A percentile compares a stretch with the other conserved stretches of the same genome.
These are phyloP conservation scores for Pichia sp. DNA, from an alignment of 1,139 yeast species.

Conservation along the genomic window DNA sequence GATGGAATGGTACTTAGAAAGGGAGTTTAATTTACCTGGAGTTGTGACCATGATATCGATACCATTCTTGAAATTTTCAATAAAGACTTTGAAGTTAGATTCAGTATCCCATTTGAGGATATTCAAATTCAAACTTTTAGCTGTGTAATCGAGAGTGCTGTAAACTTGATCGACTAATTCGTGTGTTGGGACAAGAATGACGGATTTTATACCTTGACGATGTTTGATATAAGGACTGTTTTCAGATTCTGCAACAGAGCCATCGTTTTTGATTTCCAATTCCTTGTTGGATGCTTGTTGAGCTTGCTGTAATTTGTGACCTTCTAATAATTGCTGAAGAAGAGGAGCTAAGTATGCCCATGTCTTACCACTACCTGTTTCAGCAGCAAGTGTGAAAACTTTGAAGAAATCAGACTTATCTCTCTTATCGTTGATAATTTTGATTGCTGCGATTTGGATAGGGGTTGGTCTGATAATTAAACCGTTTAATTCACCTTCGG, in stretches of 20 bases:
- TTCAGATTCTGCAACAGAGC: neutral
- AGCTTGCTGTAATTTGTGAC: constrained; percentile 32
- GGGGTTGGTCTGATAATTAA: constrained; percentile 53
- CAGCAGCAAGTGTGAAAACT: constrained; percentile 85
- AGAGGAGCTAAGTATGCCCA: constrained; percentile 85
- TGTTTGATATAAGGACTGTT: constrained; percentile 16
- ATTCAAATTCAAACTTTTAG: constrained; percentile 41
- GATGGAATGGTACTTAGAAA: constrained; percentile 31
- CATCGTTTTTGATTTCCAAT: constrained; percentile 20
- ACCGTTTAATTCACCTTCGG: constrained; percentile 33
- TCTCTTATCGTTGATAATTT: constrained; percentile 40
- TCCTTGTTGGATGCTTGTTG: neutral
- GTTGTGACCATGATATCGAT: constrained; percentile 83
- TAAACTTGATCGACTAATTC: constrained; percentile 85
- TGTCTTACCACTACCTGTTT: constrained; percentile 96
- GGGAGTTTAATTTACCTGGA: constrained; percentile 58
- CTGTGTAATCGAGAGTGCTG: constrained; percentile 45
- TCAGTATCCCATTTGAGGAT: constrained; percentile 55
- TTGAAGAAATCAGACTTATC: constrained; percentile 42
- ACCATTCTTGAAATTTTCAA: constrained; percentile 47
- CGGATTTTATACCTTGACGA: constrained; percentile 53
- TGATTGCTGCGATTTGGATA: constrained; percentile 59
- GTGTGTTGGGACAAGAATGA: constrained; percentile 82
- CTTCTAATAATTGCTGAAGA: constrained; percentile 50
- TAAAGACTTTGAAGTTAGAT: constrained; percentile 41